Evolutionary conservation across 805 yeast genomes (phyloP).

Genomic region (Debaryomyces castellii): DNA sequence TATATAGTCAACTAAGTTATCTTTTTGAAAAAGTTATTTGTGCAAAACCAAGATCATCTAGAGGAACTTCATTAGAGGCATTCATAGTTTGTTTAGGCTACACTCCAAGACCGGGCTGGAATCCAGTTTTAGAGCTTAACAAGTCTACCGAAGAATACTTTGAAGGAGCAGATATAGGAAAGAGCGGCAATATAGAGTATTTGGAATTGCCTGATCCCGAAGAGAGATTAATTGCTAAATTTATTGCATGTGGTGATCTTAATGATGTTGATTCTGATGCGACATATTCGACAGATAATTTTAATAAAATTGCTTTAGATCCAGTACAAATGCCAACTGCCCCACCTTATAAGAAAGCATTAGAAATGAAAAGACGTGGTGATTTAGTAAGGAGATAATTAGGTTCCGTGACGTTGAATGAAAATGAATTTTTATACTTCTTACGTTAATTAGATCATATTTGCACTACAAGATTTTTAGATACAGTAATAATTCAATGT

Average conservation of each 20-base stretch:
- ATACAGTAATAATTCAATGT: neutral
- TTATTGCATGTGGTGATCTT: slow-evolving; percentile 93
- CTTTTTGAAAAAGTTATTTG: slow-evolving; percentile 86
- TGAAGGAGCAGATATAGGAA: slow-evolving; percentile 59
- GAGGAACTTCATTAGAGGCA: slow-evolving; percentile 93
- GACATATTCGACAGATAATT: slow-evolving; percentile 63
- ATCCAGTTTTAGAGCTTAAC: slow-evolving; percentile 56
- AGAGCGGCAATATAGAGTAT: slow-evolving; percentile 47
- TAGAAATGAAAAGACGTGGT: slow-evolving; percentile 83
- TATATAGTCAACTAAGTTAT: slow-evolving; percentile 88
- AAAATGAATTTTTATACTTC: no score
- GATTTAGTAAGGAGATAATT: slow-evolving; percentile 18
- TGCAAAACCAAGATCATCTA: slow-evolving; percentile 93
- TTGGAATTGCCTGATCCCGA: slow-evolving; percentile 51
- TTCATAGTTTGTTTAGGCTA: slow-evolving; percentile 91
- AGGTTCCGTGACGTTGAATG: neutral
- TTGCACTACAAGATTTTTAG: no score
- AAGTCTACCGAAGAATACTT: slow-evolving; percentile 82
- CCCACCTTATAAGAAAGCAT: slow-evolving; percentile 92
- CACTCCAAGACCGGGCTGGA: slow-evolving; percentile 81
- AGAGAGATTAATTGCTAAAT: slow-evolving; percentile 81
- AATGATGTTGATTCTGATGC: slow-evolving; percentile 92
- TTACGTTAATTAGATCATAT: no score
- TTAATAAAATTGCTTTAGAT: slow-evolving; percentile 55
- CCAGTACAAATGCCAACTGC: slow-evolving; percentile 97